Conservation (phyloP, 805 yeast genomes). For the Vanderwaltozyma verrucispora region DNA sequence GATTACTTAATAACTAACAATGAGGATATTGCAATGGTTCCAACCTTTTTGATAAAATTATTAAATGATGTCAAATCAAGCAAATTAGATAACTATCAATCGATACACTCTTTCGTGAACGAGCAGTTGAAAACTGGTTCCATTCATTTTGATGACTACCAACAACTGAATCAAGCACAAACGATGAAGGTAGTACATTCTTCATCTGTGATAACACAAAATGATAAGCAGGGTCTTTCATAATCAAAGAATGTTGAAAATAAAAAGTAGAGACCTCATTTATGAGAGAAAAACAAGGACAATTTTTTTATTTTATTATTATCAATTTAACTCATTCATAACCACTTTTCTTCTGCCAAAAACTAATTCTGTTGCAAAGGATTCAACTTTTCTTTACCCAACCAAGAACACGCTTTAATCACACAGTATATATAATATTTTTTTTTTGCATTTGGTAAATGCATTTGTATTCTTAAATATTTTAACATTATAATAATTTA, state of each 20-base stretch:
- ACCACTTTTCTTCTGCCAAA: too few species aligned
- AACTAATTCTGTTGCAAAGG: too few species aligned
- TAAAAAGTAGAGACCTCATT: too few species aligned
- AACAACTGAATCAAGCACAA: not conserved
- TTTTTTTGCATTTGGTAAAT: too few species aligned
- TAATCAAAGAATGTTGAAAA: not conserved
- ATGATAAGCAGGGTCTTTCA: not conserved
- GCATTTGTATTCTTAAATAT: too few species aligned
- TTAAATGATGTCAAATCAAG: conserved; percentile 29
- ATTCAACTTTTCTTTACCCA: too few species aligned
- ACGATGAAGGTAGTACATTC: conserved; percentile 3
- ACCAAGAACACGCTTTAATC: too few species aligned
- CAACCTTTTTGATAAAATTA: conserved; percentile 47
- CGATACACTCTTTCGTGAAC: conserved; percentile 5
- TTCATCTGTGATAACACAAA: not conserved
- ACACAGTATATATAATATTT: too few species aligned
- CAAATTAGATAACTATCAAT: conserved; percentile 8
- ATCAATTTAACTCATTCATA: too few species aligned
- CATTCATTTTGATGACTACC: not conserved
- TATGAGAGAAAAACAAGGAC: too few species aligned
- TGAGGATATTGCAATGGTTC: conserved; percentile 70
- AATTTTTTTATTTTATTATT: too few species aligned
- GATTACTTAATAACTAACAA: conserved; percentile 73
- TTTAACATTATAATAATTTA: too few species aligned
- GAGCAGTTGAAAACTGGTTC: not conserved